Evolutionary conservation across 176 grass and related monocot genomes (phyloP).

Genomic region (Metroxylon sagu): DNA sequence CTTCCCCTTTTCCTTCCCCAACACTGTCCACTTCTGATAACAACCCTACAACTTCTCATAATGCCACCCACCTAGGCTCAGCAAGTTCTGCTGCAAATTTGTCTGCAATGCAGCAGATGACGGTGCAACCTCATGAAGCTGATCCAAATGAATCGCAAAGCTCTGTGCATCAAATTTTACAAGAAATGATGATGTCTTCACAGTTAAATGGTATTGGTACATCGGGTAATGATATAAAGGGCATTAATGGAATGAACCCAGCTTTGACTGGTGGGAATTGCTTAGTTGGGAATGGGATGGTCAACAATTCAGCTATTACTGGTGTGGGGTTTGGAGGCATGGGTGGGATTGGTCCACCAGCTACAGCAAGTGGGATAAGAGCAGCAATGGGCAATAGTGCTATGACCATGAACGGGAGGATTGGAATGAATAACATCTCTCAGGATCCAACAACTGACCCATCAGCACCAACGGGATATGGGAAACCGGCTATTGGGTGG

Average conservation of each 20-base stretch:
- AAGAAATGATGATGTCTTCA: constrained; percentile 80
- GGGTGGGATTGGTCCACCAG: constrained; percentile 32
- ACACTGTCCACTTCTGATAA: constrained; percentile 32
- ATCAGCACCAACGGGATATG: constrained; percentile 66
- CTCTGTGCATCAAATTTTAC: constrained; percentile 79
- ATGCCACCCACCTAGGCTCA: constrained; percentile 40
- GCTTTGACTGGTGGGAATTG: constrained; percentile 47
- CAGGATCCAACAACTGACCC: constrained; percentile 61
- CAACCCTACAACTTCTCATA: constrained; percentile 46
- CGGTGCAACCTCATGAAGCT: constrained; percentile 36
- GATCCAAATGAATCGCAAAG: constrained; percentile 77
- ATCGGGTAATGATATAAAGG: constrained; percentile 43
- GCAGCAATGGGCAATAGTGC: constrained; percentile 32
- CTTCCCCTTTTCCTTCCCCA: constrained; percentile 42
- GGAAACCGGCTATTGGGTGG: constrained; percentile 58
- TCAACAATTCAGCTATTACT: constrained; percentile 41
- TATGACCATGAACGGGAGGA: constrained; percentile 57
- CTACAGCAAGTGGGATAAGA: constrained; percentile 23
- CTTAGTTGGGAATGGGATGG: constrained; percentile 41
- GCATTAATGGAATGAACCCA: constrained; percentile 43
- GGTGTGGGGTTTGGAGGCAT: constrained; percentile 44
- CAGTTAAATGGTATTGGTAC: constrained; percentile 50
- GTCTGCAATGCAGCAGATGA: constrained; percentile 45
- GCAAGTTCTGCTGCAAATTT: constrained; percentile 35
- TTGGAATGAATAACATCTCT: constrained; percentile 53